Conservation (phyloP, 768 basidiomycete genomes). For the Amyloporia xantha region DNA sequence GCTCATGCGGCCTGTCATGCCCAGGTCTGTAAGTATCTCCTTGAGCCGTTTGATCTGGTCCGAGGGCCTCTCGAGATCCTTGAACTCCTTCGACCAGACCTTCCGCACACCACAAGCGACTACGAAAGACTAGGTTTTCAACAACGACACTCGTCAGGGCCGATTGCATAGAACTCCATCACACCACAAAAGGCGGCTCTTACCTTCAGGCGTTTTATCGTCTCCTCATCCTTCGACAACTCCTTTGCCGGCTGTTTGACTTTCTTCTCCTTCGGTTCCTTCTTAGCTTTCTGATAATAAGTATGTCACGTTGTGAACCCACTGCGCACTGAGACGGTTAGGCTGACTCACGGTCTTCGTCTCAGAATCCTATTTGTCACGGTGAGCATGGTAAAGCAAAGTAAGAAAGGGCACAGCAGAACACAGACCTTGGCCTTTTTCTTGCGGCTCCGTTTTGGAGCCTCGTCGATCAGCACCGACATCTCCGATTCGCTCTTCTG, state of each 20-base stretch:
- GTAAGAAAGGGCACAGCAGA: background rate
- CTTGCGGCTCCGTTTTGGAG: slow-evolving; percentile 38
- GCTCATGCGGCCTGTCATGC: slow-evolving; percentile 74
- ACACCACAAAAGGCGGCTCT: background rate
- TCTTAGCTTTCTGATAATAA: slow-evolving; percentile 15
- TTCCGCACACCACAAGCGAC: slow-evolving; percentile 73
- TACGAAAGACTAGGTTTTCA: slow-evolving; percentile 46
- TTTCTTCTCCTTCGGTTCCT: slow-evolving; percentile 27
- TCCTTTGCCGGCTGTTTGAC: slow-evolving; percentile 23
- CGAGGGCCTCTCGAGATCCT: slow-evolving; percentile 45
- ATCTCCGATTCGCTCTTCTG: slow-evolving; percentile 52
- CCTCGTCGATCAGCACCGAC: slow-evolving; percentile 54
- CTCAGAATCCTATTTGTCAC: background rate
- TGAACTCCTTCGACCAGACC: slow-evolving; percentile 69
- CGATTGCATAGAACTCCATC: background rate
- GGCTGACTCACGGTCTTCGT: background rate
- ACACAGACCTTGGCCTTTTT: slow-evolving; percentile 23
- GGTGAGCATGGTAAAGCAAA: background rate
- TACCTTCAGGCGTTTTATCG: slow-evolving; percentile 71
- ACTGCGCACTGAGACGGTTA: too few species aligned
- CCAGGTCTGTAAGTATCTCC: slow-evolving; percentile 60
- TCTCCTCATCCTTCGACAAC: slow-evolving; percentile 60
- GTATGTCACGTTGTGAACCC: too few species aligned
- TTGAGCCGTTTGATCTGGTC: slow-evolving; percentile 64
- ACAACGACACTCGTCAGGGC: background rate